phyloP scores from a whole-genome alignment of 1,284 basidiomycete genomes.

The Austroboletus novae-zelandiae region DNA sequence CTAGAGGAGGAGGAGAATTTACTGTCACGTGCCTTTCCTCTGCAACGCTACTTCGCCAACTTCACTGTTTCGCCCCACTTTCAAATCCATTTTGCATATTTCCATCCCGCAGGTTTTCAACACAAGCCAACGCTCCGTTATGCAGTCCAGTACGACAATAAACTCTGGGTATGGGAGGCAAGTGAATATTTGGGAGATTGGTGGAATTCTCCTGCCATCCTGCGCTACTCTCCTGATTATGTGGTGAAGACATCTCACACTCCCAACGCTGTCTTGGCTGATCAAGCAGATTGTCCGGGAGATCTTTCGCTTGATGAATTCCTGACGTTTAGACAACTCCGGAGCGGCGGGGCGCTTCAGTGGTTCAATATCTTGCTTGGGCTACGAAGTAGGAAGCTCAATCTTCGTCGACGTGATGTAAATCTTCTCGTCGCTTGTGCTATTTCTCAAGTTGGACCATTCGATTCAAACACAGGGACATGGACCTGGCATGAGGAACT shows the following conservation, averaged over 20 bases:
- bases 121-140: background rate
- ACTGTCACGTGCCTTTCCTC: background rate
- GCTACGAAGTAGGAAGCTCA: conserved; percentile 35
- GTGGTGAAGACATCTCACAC: conserved; percentile 15
- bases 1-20: background rate
- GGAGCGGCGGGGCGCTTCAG: conserved; percentile 41
- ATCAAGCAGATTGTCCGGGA: conserved; percentile 35
- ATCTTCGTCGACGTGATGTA: conserved; percentile 37
- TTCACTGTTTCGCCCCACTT: background rate
- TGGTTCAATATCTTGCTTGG: conserved; percentile 48
- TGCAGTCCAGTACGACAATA: background rate
- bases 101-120: background rate
- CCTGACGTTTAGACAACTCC: conserved; percentile 28
- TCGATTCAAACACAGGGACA: conserved; percentile 6
- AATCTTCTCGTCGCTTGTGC: conserved; percentile 39
- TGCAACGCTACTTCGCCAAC: background rate
- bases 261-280: conserved; percentile 29
- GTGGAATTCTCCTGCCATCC: too few species aligned
- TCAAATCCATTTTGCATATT: background rate
- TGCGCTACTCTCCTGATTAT: too few species aligned
- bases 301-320: conserved; percentile 18
- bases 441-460: conserved; percentile 39
- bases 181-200: too few species aligned
- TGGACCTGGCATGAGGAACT: conserved; percentile 36
- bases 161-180: too few species aligned